Conservation (phyloP, 2,329 filamentous ascomycete species). For the Fusarium redolens region DNA sequence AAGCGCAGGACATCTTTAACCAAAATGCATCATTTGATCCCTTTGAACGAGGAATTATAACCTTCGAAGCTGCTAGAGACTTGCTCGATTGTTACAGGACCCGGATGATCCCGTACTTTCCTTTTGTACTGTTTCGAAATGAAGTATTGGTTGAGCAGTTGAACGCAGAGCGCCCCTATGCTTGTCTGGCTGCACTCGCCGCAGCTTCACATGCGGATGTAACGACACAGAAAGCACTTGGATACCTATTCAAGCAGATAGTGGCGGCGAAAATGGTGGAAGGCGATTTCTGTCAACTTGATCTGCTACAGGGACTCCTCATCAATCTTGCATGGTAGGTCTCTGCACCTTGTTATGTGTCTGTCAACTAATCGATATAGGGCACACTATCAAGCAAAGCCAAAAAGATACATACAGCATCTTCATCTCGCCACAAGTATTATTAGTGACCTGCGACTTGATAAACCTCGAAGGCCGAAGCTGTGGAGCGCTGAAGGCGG, state of each 20-base stretch:
- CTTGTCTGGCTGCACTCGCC: constrained; percentile 44
- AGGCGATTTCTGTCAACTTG: constrained; percentile 40
- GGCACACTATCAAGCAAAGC: constrained; percentile 48
- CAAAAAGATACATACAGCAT: constrained; percentile 45
- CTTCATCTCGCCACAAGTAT: constrained; percentile 47
- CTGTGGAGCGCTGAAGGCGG: constrained; percentile 43
- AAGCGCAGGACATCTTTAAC: neutral
- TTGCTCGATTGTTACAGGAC: constrained; percentile 34
- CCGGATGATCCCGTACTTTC: constrained; percentile 44
- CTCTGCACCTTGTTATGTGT: rapidly evolving
- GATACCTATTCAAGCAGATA: constrained; percentile 41
- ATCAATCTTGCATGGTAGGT: constrained; percentile 47
- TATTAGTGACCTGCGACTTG: constrained; percentile 46
- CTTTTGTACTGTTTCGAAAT: constrained; percentile 44
- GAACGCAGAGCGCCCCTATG: constrained; percentile 34
- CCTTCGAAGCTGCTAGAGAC: constrained; percentile 12
- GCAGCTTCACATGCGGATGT: constrained; percentile 35
- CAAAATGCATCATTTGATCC: constrained; percentile 31
- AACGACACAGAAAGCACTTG: constrained; percentile 33
- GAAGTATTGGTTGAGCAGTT: constrained; percentile 26
- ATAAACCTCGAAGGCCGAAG: constrained; percentile 40
- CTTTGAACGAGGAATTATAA: constrained; percentile 36
- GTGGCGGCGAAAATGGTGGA: constrained; percentile 31
- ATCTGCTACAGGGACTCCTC: constrained; percentile 47
- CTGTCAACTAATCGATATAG: constrained; percentile 25